phyloP scores from a whole-genome alignment of 2,329 filamentous ascomycete genomes.

The Fusarium sp. region DNA sequence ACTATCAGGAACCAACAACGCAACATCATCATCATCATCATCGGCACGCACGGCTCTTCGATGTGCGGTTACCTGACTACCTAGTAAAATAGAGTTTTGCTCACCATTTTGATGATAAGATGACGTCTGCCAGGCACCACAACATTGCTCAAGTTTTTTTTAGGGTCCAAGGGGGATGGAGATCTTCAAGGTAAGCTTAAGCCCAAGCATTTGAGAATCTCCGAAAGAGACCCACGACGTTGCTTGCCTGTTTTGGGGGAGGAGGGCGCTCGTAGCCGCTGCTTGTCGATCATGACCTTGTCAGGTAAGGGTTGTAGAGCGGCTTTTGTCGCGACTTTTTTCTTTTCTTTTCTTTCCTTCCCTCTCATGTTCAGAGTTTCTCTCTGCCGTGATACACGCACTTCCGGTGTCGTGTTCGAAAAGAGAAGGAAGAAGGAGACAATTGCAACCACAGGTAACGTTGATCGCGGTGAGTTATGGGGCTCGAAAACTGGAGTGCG shows the following conservation, averaged over 20 bases:
- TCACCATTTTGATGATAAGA: constrained; percentile 23
- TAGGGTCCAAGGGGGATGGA: constrained; percentile 38
- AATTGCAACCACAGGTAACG: constrained; percentile 15
- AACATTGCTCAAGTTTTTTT: constrained; percentile 25
- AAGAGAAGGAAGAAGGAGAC: background rate
- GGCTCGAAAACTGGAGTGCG: constrained; percentile 12
- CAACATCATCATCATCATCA: constrained; percentile 1
- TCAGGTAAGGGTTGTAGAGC: constrained; percentile 29
- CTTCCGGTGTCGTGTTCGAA: constrained; percentile 17
- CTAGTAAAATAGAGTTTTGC: constrained; percentile 30
- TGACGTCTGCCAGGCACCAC: constrained; percentile 39
- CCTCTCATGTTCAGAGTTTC: constrained; percentile 18
- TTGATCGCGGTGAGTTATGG: constrained; percentile 12
- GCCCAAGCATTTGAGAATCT: constrained; percentile 44
- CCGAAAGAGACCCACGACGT: constrained; percentile 23
- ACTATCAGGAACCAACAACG: background rate
- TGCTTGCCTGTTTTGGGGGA: constrained; percentile 9
- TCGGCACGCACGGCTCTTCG: constrained; percentile 24
- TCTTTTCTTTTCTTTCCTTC: too few relatives aligned
- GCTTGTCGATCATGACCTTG: constrained; percentile 31
- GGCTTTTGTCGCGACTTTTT: constrained; percentile 28
- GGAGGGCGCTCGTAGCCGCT: background rate
- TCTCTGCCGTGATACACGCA: constrained; percentile 29
- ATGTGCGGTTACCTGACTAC: constrained; percentile 9
- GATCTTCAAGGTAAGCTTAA: constrained; percentile 47